Percentiles rank a stretch among this genome's conserved stretches.
Conservation (phyloP, 1,284 basidiomycete genomes). For the Tetrapyrgos nigripes region DNA sequence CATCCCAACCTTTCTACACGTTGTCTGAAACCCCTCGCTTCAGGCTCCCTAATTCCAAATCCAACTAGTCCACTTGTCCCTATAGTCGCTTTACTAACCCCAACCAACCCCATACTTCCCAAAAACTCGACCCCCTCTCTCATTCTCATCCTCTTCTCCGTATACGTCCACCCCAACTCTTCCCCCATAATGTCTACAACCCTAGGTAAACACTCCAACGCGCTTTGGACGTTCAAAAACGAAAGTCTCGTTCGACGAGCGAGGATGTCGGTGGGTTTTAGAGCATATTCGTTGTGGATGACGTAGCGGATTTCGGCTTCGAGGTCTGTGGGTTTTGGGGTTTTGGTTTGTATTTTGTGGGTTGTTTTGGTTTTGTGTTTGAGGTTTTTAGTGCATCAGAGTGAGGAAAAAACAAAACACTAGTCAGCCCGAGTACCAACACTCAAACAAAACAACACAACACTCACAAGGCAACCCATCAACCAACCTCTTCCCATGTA, state of each 20-base stretch:
- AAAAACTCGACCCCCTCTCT: constrained; percentile 69
- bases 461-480: constrained; percentile 80
- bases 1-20: constrained; percentile 38
- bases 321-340: too few species aligned
- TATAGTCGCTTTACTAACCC: too few species aligned
- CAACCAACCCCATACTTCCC: constrained; percentile 77
- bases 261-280: constrained; percentile 91
- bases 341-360: too few species aligned
- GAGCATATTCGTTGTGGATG: constrained; percentile 89
- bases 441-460: neutral
- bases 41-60: constrained; percentile 25
- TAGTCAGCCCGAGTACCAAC: neutral
- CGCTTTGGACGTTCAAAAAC: constrained; percentile 92
- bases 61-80: constrained; percentile 27
- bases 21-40: constrained; percentile 43
- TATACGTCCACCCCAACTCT: constrained; percentile 81
- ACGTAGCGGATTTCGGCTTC: constrained; percentile 96
- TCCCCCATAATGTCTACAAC: constrained; percentile 93
- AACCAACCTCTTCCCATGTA: constrained; percentile 83
- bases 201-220: constrained; percentile 84
- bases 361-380: too few species aligned
- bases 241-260: constrained; percentile 90
- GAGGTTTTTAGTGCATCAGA: too few species aligned
- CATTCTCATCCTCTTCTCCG: constrained; percentile 67
- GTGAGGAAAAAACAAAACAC: neutral